phyloP scores from a whole-genome alignment of 2,329 filamentous ascomycete genomes.

The Chalaropsis thielavioides region DNA sequence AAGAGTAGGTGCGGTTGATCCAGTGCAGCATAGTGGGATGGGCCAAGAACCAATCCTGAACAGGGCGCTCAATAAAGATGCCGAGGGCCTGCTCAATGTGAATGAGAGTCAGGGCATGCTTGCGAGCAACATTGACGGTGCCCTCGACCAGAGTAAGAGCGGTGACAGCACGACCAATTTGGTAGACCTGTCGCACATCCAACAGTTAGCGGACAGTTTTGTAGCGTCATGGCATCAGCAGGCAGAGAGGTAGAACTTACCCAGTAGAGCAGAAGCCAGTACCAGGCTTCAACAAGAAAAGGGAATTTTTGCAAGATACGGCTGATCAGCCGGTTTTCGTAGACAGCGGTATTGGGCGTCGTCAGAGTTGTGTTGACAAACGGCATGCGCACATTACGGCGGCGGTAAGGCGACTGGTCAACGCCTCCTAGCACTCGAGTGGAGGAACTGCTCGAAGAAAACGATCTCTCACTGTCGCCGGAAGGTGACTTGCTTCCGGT shows the following conservation, averaged over 20 bases:
- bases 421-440: conserved; percentile 16
- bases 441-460: conserved; percentile 17
- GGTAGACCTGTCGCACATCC: conserved; percentile 44
- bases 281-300: conserved; percentile 62
- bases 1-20: conserved; percentile 61
- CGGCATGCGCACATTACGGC: conserved; percentile 19
- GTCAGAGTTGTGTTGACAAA: conserved; percentile 30
- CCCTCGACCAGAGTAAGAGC: conserved; percentile 53
- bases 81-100: conserved; percentile 48
- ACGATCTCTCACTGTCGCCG: conserved; percentile 16
- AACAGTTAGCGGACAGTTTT: conserved; percentile 7
- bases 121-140: conserved; percentile 52
- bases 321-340: conserved; percentile 45
- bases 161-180: conserved; percentile 57
- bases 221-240: background rate
- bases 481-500: conserved; percentile 17
- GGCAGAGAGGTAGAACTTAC: conserved; percentile 34
- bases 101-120: conserved; percentile 54
- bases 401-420: conserved; percentile 19
- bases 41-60: conserved; percentile 41
- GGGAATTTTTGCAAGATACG: conserved; percentile 52
- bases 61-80: conserved; percentile 49
- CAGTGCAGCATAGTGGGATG: conserved; percentile 46
- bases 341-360: conserved; percentile 47
- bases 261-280: conserved; percentile 66